Conservation (phyloP, 2,329 filamentous ascomycete genomes). For the Aspergillus sp. region DNA sequence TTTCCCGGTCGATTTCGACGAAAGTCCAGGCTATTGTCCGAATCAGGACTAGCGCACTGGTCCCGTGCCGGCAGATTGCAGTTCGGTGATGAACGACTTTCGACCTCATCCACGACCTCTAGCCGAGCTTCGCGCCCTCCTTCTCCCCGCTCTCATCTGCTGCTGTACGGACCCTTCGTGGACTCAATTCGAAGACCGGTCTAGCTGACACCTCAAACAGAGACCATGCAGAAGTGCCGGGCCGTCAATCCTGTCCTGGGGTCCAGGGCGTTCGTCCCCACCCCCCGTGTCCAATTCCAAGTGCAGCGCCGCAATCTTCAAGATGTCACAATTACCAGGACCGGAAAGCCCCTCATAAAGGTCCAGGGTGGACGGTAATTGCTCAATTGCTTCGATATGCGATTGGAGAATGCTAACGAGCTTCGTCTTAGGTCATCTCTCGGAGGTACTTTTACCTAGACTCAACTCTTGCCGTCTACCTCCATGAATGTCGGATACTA, state of each 20-base stretch:
- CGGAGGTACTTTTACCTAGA: conserved; percentile 66
- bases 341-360: conserved; percentile 92
- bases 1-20: not conserved
- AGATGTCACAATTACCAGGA: conserved; percentile 91
- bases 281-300: conserved; percentile 44
- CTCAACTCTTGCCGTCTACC: conserved; percentile 22
- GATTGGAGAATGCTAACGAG: conserved; percentile 28
- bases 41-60: conserved; percentile 38
- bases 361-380: conserved; percentile 84
- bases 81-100: conserved; percentile 27
- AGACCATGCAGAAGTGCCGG: conserved; percentile 53
- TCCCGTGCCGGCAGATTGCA: conserved; percentile 35
- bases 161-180: conserved; percentile 25
- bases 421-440: conserved; percentile 69
- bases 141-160: conserved; percentile 27
- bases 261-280: conserved; percentile 42
- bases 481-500: conserved; percentile 28
- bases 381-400: conserved; percentile 20
- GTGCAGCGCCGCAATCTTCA: conserved; percentile 61
- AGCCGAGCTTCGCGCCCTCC: conserved; percentile 35
- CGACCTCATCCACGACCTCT: conserved; percentile 30
- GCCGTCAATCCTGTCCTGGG: conserved; percentile 47
- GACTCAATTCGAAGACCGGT: conserved; percentile 31
- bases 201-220: conserved; percentile 34
- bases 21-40: conserved; percentile 21